Percentiles rank a stretch among this genome's conserved stretches.
Evolutionary conservation across 768 basidiomycete species (phyloP).

Genomic region (Udeniomyces megalosporus): DNA sequence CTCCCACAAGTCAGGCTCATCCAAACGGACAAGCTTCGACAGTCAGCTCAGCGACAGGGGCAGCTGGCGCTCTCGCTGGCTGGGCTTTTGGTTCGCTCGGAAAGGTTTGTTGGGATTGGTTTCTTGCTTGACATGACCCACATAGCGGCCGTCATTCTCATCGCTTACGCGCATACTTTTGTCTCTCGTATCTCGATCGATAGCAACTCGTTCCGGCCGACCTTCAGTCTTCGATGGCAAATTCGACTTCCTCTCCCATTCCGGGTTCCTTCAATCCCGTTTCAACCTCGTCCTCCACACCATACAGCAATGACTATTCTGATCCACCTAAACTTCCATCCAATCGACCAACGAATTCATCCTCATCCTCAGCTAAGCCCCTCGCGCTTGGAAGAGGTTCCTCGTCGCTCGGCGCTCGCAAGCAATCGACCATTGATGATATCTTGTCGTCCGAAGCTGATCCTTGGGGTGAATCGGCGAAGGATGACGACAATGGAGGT

Average conservation of each 20-base stretch:
- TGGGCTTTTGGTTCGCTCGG: constrained; percentile 89
- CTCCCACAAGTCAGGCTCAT: constrained; percentile 25
- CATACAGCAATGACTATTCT: constrained; percentile 13
- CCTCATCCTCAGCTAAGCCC: constrained; percentile 13
- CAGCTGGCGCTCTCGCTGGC: constrained; percentile 77
- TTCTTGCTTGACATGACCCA: background rate
- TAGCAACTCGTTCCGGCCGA: constrained; percentile 53
- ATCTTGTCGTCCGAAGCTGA: constrained; percentile 12
- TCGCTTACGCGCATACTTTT: background rate
- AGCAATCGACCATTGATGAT: constrained; percentile 6
- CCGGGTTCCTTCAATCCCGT: constrained; percentile 22
- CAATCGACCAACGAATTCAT: background rate
- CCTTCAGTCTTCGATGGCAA: constrained; percentile 42
- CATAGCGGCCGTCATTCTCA: background rate
- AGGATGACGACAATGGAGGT: constrained; percentile 36
- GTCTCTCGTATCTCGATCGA: background rate
- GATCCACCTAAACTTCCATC: constrained; percentile 17
- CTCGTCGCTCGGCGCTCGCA: constrained; percentile 5
- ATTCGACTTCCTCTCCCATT: background rate
- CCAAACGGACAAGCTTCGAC: constrained; percentile 19
- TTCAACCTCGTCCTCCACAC: background rate
- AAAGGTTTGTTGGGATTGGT: constrained; percentile 48
- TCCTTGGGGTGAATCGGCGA: background rate
- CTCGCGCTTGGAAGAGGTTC: background rate
- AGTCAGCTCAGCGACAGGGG: constrained; percentile 69